Conservation (phyloP, 345 rosid species). For the Ceriops zippeliana region DNA sequence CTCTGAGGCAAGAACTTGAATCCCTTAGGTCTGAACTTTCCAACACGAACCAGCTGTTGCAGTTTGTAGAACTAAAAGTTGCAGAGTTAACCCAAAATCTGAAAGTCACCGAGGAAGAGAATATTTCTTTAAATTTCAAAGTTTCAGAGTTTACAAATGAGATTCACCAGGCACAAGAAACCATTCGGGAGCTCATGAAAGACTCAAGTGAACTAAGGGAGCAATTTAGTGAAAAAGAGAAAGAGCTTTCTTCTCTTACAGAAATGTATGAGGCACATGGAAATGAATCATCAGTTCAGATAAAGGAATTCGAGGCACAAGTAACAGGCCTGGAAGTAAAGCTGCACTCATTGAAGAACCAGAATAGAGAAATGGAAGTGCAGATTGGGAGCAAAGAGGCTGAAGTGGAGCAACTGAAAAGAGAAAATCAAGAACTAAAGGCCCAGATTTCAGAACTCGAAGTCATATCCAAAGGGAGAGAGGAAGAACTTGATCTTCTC, state of each 20-base stretch:
- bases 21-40: conserved; percentile 39
- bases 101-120: conserved; percentile 47
- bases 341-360: conserved; percentile 39
- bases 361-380: conserved; percentile 40
- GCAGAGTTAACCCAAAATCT: conserved; percentile 41
- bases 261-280: conserved; percentile 52
- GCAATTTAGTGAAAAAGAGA: conserved; percentile 47
- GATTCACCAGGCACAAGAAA: conserved; percentile 44
- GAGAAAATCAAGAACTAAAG: conserved; percentile 40
- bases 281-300: conserved; percentile 43
- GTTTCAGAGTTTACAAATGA: conserved; percentile 48
- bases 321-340: conserved; percentile 45
- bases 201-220: conserved; percentile 48
- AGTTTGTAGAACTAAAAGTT: conserved; percentile 47
- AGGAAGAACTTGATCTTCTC: background rate
- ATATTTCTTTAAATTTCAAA: conserved; percentile 44
- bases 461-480: background rate
- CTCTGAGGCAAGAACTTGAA: conserved; percentile 39
- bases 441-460: conserved; percentile 19
- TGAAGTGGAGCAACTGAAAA: conserved; percentile 44
- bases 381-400: conserved; percentile 43
- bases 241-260: conserved; percentile 42
- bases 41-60: conserved; percentile 47
- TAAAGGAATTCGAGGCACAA: conserved; percentile 39
- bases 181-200: conserved; percentile 32